Conservation (phyloP, 257 asterid species). For the Ehretia macrophylla region DNA sequence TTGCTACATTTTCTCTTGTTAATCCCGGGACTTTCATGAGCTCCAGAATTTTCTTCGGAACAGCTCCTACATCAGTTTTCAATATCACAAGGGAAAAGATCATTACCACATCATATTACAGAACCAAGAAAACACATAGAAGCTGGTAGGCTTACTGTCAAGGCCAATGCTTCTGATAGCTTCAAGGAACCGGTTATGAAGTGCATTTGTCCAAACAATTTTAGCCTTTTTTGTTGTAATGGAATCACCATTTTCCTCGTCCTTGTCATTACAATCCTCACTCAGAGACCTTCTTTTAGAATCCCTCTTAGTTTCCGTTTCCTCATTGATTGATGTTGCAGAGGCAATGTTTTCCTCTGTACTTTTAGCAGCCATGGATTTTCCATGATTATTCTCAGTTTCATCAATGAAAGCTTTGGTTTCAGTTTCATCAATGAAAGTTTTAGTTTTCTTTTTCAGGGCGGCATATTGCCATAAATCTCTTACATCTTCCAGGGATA, state of each 20-base stretch:
- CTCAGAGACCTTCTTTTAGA: conserved; percentile 17
- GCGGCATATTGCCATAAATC: conserved; percentile 49
- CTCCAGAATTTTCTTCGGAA: conserved; percentile 3
- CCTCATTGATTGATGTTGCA: conserved; percentile 12
- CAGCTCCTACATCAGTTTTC: neutral
- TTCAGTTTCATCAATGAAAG: neutral
- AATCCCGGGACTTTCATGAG: conserved; percentile 2
- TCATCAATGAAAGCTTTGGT: conserved; percentile 3
- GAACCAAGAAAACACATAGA: too few relatives aligned
- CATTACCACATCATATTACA: too few relatives aligned
- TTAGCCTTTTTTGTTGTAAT: conserved; percentile 28
- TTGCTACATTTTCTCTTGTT: conserved; percentile 1
- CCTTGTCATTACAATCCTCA: neutral
- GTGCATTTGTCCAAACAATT: conserved; percentile 46
- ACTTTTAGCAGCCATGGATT: neutral
- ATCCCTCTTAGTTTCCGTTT: neutral
- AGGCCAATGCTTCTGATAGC: conserved; percentile 49
- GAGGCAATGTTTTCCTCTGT: conserved; percentile 7
- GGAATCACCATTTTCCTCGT: conserved; percentile 13
- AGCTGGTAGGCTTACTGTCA: conserved; percentile 26
- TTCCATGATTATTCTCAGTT: neutral
- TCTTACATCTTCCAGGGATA: conserved; percentile 33
- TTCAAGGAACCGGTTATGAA: conserved; percentile 57
- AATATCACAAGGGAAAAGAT: too few relatives aligned
- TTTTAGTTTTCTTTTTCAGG: conserved; percentile 13